These are phyloP conservation scores for Phytophthora palmivora DNA, from an alignment of 352 stramenopile species.

Conservation along the genomic window DNA sequence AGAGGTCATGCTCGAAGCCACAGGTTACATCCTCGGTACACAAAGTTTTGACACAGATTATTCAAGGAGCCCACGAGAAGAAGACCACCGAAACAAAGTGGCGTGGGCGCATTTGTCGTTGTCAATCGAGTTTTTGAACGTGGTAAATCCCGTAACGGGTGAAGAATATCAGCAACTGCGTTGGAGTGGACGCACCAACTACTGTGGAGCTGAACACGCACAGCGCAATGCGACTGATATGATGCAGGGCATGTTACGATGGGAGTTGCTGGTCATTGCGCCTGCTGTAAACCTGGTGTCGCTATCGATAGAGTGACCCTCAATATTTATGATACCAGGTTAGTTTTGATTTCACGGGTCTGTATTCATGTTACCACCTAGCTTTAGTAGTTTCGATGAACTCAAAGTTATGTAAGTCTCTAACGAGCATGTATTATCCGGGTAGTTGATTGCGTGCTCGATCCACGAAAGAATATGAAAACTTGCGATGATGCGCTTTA, in stretches of 20 bases:
- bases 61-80: constrained; percentile 9
- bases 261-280: constrained; percentile 44
- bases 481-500: no score
- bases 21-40: constrained; percentile 46
- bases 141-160: constrained; percentile 34
- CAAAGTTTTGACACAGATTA: constrained; percentile 45
- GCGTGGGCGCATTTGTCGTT: constrained; percentile 50
- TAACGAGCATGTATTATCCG: no score
- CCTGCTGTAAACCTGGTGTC: constrained; percentile 36
- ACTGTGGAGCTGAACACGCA: constrained; percentile 42
- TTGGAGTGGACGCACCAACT: constrained; percentile 49
- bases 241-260: constrained; percentile 44
- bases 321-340: constrained; percentile 7
- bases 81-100: constrained; percentile 30
- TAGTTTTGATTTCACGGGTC: no score
- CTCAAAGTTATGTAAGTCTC: no score
- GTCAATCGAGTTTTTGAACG: constrained; percentile 48
- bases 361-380: no score
- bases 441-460: no score
- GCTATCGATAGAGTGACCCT: constrained; percentile 27
- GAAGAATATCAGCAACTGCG: constrained; percentile 40
- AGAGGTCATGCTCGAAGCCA: constrained; percentile 24
- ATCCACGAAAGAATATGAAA: no score
- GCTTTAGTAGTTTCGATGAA: no score
- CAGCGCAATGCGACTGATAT: constrained; percentile 46